phyloP scores from a whole-genome alignment of 257 asterid species.

The Plectranthus barbatus region DNA sequence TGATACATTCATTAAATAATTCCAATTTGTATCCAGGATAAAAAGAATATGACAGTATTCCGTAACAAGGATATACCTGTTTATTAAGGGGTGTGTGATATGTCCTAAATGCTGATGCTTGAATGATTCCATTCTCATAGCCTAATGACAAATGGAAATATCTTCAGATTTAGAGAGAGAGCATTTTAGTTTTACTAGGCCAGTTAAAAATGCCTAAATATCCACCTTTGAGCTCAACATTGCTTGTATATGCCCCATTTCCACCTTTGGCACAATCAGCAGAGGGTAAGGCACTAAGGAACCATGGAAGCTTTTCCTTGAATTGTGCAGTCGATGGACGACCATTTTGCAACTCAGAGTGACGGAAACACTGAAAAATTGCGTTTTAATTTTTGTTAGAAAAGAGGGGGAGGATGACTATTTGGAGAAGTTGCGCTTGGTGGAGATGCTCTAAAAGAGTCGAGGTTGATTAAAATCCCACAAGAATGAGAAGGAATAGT shows the following conservation, averaged over 20 bases:
- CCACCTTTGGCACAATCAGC: constrained; percentile 98
- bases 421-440: not conserved
- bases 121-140: constrained; percentile 61
- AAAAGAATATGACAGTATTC: not conserved
- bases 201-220: not conserved
- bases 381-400: not conserved
- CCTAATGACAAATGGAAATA: constrained; percentile 38
- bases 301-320: constrained; percentile 91
- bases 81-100: constrained; percentile 94
- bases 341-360: constrained; percentile 70
- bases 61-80: constrained; percentile 38
- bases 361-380: constrained; percentile 77
- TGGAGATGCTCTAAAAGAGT: not conserved
- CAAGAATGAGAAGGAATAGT: not conserved
- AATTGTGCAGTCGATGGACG: constrained; percentile 87
- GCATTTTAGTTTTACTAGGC: not conserved
- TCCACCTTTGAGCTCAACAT: constrained; percentile 76
- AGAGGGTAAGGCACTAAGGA: constrained; percentile 87
- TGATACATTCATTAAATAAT: not conserved
- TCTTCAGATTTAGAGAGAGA: not conserved
- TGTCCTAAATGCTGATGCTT: constrained; percentile 90
- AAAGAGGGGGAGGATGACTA: not conserved
- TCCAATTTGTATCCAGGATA: too few species aligned
- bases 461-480: not conserved
- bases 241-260: constrained; percentile 83